These are phyloP conservation scores for Flaveria floridana DNA, from an alignment of 140 eudicot genomes.

Conservation along the genomic window DNA sequence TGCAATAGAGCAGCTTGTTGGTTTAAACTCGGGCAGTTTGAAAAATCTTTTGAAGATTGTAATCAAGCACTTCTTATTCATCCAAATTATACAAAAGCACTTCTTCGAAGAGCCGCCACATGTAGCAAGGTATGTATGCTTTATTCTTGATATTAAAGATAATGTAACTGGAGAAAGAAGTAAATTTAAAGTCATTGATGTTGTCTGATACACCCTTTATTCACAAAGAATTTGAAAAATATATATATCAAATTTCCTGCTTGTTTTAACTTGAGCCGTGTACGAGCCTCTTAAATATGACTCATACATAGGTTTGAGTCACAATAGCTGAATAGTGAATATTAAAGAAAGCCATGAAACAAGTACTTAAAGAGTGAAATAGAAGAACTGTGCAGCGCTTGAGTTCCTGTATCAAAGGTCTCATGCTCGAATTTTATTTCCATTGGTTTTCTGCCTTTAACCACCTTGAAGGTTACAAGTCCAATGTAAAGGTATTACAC, in stretches of 20 bases:
- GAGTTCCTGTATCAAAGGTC: background rate
- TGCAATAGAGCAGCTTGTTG: slow-evolving; percentile 98
- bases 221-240: background rate
- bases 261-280: background rate
- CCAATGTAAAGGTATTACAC: too few relatives aligned
- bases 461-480: background rate
- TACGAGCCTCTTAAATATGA: background rate
- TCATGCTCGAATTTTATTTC: too few relatives aligned
- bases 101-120: slow-evolving; percentile 87
- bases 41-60: slow-evolving; percentile 79
- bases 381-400: background rate
- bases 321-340: background rate
- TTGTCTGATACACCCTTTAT: background rate
- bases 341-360: background rate
- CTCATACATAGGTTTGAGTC: background rate
- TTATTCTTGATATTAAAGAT: background rate
- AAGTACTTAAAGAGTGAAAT: background rate
- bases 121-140: slow-evolving; percentile 59
- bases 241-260: background rate
- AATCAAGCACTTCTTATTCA: slow-evolving; percentile 78
- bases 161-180: background rate
- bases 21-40: slow-evolving; percentile 79
- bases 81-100: slow-evolving; percentile 82
- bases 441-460: background rate
- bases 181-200: background rate